Evolutionary conservation across 2,329 filamentous ascomycete species (phyloP).

Genomic region (Fusarium tupiense): DNA sequence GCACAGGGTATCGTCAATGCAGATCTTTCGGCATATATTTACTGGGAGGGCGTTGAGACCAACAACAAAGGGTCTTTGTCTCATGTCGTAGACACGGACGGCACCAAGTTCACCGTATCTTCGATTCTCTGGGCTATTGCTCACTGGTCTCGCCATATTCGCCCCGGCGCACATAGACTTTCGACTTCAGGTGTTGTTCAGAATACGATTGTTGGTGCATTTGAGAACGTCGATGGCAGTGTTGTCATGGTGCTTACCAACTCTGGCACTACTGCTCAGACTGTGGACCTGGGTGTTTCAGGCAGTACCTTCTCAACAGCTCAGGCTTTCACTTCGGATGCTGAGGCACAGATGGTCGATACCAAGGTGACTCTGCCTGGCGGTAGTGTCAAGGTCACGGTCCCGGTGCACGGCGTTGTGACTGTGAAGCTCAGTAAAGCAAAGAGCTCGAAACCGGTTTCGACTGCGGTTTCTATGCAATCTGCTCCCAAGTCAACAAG

Average conservation of each 20-base stretch:
- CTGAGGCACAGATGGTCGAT: background rate
- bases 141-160: background rate
- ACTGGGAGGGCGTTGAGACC: background rate
- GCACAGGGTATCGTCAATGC: background rate
- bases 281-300: background rate
- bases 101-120: background rate
- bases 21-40: background rate
- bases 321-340: background rate
- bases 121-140: background rate
- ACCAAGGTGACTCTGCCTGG: background rate
- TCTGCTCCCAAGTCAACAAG: background rate
- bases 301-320: background rate
- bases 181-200: background rate
- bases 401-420: background rate
- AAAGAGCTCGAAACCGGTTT: background rate
- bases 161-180: background rate
- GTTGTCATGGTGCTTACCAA: background rate
- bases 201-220: background rate
- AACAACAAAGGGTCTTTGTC: background rate
- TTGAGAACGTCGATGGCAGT: background rate
- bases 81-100: background rate
- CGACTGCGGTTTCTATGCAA: background rate
- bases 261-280: background rate
- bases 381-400: background rate
- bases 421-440: background rate